Base-by-base conservation (phyloP, 1,284 basidiomycete species). In the Tilletia indica region DNA sequence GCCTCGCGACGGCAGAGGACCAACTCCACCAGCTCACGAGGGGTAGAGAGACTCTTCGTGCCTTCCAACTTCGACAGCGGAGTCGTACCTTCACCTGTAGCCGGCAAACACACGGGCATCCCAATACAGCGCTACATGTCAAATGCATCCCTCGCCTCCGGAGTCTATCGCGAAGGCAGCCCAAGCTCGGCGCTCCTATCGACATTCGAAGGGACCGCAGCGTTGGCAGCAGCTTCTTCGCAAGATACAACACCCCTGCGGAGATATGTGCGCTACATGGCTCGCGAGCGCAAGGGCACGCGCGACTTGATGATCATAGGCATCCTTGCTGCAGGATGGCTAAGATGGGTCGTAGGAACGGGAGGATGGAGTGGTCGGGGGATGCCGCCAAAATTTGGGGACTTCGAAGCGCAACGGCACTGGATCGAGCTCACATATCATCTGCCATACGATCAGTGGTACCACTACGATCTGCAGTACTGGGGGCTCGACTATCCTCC, bases 391-490 rank as follows among this genome's bases (percentile, higher is more conserved):
- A 90, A 94, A 89, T 92, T 89, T 75, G 94, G 94, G 19, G 94
- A 97, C 85, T 93, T 93, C 78, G 94, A 97, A 84, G 94, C 94
- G 0, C 94, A 96, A 81, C 87, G 94, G 68, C 93, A 96, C 85
- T 96, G 93, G 94, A 92, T 95, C 89, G 93, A 95, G 78, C 84
- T 96, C 58, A 93, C 93, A 0, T 85, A 89, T 42, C 91, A 93
- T 80, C 86, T 93, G 3, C 92, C 92, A 0, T 80, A 89, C 36
- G 87, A 86, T 9, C 85, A 90, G 77, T 96, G 94, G 94, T 96
- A 96, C 85, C 89, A 86, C 1, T 92, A 94, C 84, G 92, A 95
- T 79, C 86, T 93, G 45, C 89, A 89, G 68, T 95, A 95, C 78
- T 97, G 94, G 94, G 93, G 93, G 0, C 87, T 97, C 68, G 81